Percentiles rank a stretch among this genome's conserved stretches.
phyloP scores from a whole-genome alignment of 306 rosid species.

The Trifolium pratense region DNA sequence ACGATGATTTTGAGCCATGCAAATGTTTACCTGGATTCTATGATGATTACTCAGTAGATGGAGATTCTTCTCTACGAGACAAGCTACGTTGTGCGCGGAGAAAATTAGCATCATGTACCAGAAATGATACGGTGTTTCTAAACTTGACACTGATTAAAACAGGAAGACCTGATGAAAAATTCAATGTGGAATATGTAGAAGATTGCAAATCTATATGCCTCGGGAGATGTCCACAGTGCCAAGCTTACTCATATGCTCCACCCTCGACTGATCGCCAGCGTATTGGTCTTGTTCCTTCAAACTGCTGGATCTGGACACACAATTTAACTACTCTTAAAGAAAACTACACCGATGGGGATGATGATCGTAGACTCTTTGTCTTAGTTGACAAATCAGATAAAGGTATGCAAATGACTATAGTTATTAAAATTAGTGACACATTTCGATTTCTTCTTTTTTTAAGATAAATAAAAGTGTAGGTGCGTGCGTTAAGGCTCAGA shows the following conservation, averaged over 20 bases:
- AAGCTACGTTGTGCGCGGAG: neutral
- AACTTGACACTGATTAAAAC: slow-evolving; percentile 19
- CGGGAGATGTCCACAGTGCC: neutral
- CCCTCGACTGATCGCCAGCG: too few relatives aligned
- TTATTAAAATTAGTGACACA: neutral
- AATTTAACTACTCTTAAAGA: slow-evolving; percentile 41
- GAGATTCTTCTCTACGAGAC: neutral
- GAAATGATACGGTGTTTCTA: neutral
- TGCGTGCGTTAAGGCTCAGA: too few relatives aligned
- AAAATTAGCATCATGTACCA: neutral
- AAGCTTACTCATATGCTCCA: slow-evolving; percentile 48
- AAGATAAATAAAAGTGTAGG: too few relatives aligned
- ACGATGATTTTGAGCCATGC: neutral
- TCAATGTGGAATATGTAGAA: neutral
- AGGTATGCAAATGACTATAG: neutral
- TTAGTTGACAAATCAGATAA: slow-evolving; percentile 27
- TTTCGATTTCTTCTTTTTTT: too few relatives aligned
- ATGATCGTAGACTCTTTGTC: neutral
- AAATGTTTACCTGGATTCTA: slow-evolving; percentile 52
- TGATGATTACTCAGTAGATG: neutral
- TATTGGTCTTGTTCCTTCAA: accelerated
- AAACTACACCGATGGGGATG: neutral
- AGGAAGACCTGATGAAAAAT: neutral
- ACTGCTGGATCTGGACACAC: slow-evolving; percentile 36
- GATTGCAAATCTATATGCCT: slow-evolving; percentile 36